These are phyloP conservation scores for Graphilbum fragrans DNA, from an alignment of 2,329 filamentous ascomycete species.

Conservation along the genomic window DNA sequence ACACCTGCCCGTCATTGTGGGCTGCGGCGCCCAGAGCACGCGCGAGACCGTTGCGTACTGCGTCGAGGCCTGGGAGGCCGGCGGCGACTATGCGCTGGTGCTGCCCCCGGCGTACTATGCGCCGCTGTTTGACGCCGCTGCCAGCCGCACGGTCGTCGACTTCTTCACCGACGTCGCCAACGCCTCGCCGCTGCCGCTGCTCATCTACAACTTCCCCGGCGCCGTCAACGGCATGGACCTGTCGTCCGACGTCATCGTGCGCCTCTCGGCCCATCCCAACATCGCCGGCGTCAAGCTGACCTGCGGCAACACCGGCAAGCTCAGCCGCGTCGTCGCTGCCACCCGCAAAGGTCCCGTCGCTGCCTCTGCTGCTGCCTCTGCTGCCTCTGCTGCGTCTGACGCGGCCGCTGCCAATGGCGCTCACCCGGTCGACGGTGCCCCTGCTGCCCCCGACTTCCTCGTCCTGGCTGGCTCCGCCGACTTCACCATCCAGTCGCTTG, in stretches of 20 bases:
- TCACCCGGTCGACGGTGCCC: constrained; percentile 15
- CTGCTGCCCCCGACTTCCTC: constrained; percentile 40
- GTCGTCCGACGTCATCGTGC: constrained; percentile 48
- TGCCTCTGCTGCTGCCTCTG: not conserved
- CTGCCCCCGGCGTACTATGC: constrained; percentile 70
- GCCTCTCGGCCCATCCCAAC: constrained; percentile 48
- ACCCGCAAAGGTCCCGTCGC: constrained; percentile 27
- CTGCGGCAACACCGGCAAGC: constrained; percentile 58
- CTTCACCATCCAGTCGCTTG: constrained; percentile 56
- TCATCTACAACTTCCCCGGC: constrained; percentile 61
- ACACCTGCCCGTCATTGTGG: constrained; percentile 61
- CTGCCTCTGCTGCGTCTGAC: not conserved
- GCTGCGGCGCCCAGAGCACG: constrained; percentile 62
- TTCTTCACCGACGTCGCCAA: constrained; percentile 57
- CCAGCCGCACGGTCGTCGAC: constrained; percentile 46
- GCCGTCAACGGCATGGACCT: constrained; percentile 52
- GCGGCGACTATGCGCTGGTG: constrained; percentile 65
- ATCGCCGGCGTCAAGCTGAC: constrained; percentile 60
- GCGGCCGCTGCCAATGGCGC: constrained; percentile 5
- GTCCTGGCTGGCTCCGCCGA: constrained; percentile 63
- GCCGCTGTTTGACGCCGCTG: constrained; percentile 43
- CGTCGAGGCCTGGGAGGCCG: constrained; percentile 53
- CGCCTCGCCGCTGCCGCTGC: constrained; percentile 49
- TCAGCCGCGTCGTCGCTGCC: constrained; percentile 49
- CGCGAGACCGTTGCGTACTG: constrained; percentile 61